Evolutionary conservation across 2,329 filamentous ascomycete genomes (phyloP), one percentile per base, ranked within the genome.

Genomic region (Xylaria sp.): DNA sequence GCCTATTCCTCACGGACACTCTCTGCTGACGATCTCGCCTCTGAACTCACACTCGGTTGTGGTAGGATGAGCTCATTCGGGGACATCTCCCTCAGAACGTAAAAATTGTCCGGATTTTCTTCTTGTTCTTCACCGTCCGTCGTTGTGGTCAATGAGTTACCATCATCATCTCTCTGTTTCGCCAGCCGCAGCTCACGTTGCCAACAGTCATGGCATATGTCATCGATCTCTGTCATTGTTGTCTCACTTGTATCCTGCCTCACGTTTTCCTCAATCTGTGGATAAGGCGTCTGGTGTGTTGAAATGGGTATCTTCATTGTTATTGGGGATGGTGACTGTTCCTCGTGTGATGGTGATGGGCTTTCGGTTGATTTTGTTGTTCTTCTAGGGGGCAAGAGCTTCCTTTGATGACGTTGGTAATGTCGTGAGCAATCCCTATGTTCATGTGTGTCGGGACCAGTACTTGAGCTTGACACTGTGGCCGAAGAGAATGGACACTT

Each of bases 131-230:
- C 63, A 6, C 13, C 25, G 37, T 56, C 54, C 37, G 2, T 48
- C n/a, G 10, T 59, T 1, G 60, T 48, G n/a, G 25, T 9, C 3
- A 52, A 39, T 13, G 58, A 51, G 31, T 41, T 3, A 25, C n/a
- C 23, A n/a, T 57, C 46, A 15, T 39, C 57, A 0, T 63, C 50
- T 13, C 23, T 51, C 20, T 60, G 37, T 15, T 54, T 64, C 28
- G 18, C 44, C 18, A 60, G 65, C 20, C 4, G 44, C n/a, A 63
- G 41, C 5, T 48, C 46, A 13, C 23, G 60, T 44, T 63, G 64
- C 57, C 66, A 68, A 65, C 75, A 77, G 72, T 71, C 65, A 55
- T 71, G 69, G 54, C 76, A 78, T 18, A 67, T 31, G 34, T 78
- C 76, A 18, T 72, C 68, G 13, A 76, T 56, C 1, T 65, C 54